Conservation (phyloP, 805 yeast species). For the Starmerella davenportii region DNA sequence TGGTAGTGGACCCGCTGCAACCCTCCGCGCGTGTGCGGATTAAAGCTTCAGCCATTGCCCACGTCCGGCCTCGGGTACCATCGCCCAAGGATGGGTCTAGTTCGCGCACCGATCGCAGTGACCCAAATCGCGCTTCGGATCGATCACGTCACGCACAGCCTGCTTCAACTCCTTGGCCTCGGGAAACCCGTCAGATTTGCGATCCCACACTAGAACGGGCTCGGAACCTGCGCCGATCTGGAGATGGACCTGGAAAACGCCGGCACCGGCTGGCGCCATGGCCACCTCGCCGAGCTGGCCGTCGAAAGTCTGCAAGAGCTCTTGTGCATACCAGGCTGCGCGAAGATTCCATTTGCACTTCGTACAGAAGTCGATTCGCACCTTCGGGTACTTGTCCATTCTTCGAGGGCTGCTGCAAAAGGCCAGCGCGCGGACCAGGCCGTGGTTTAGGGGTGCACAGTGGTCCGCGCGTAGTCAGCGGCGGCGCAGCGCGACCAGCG, state of each 20-base stretch:
- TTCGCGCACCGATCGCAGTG: slow-evolving; percentile 59
- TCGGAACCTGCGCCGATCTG: slow-evolving; percentile 24
- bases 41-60: too few relatives aligned
- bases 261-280: slow-evolving; percentile 31
- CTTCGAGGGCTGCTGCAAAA: too few relatives aligned
- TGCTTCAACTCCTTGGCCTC: slow-evolving; percentile 67
- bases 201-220: slow-evolving; percentile 37
- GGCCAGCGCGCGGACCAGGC: too few relatives aligned
- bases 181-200: slow-evolving; percentile 58
- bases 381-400: slow-evolving; percentile 33
- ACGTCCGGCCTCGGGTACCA: too few relatives aligned
- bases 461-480: too few relatives aligned
- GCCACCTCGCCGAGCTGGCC: slow-evolving; percentile 37
- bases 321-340: slow-evolving; percentile 78
- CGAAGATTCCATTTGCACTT: slow-evolving; percentile 78
- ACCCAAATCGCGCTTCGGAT: slow-evolving; percentile 38
- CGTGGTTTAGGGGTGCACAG: too few relatives aligned
- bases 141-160: slow-evolving; percentile 39
- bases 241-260: slow-evolving; percentile 43
- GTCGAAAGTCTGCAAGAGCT: slow-evolving; percentile 66
- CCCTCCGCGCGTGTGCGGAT: too few relatives aligned
- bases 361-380: slow-evolving; percentile 58
- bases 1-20: too few relatives aligned
- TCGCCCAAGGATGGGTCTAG: too few relatives aligned
- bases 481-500: too few relatives aligned